Conservation (phyloP, 2,329 filamentous ascomycete genomes). For the Berkeleyomyces rouxiae region DNA sequence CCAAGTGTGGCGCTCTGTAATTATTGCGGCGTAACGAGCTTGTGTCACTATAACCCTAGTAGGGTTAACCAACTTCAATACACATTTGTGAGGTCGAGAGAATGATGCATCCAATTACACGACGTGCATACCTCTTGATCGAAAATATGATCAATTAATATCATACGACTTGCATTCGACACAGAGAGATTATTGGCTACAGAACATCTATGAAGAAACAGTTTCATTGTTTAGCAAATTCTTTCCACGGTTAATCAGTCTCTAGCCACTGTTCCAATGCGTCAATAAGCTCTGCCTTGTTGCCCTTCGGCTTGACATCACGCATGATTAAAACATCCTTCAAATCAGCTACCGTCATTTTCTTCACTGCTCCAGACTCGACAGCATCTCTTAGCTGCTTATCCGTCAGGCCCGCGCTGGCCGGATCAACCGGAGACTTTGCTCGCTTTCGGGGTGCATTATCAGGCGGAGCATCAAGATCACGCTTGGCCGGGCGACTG, state of each 20-base stretch:
- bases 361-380: slow-evolving; percentile 30
- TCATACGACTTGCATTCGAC: too few species aligned
- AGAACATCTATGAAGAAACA: background rate
- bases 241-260: slow-evolving; percentile 15
- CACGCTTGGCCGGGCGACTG: background rate
- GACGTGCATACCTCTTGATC: too few species aligned
- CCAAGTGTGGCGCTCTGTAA: too few species aligned
- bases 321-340: slow-evolving; percentile 32
- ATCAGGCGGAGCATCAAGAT: slow-evolving; percentile 19
- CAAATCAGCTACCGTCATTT: slow-evolving; percentile 37
- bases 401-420: slow-evolving; percentile 25
- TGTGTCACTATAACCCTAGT: too few species aligned
- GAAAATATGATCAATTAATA: too few species aligned
- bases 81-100: too few species aligned
- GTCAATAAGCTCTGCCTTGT: slow-evolving; percentile 39
- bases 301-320: slow-evolving; percentile 32
- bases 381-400: slow-evolving; percentile 30
- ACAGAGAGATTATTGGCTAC: background rate
- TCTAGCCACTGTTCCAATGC: slow-evolving; percentile 41
- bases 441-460: slow-evolving; percentile 31
- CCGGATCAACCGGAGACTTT: slow-evolving; percentile 20
- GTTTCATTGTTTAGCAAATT: background rate
- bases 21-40: too few species aligned
- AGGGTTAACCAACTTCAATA: too few species aligned
- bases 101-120: too few species aligned